Base-by-base conservation (phyloP, 202 grass and related monocot genomes). In the Brachypodium distachyon region DNA sequence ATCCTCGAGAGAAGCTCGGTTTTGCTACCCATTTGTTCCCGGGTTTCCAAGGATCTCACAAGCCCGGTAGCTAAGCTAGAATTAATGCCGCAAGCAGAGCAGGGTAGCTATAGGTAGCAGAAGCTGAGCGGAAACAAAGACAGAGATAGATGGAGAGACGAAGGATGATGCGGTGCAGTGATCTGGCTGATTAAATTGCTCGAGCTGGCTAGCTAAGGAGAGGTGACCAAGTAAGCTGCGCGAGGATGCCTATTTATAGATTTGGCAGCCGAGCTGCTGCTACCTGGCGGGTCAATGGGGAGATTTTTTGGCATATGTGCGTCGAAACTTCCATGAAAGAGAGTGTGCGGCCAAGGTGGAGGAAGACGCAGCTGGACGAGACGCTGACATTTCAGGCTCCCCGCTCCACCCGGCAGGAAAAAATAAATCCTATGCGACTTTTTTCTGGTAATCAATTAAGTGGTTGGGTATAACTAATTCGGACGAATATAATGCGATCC, bases 1-100 rank as follows among this genome's bases (percentile, higher is more conserved):
- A 92, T 82, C 69, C 56, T 78, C 0, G 95, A 97, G 9, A 97
- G 91, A 21, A 92, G 77, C 56, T 68, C 66, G 4, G 1, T 9
- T 3, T n/a, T 44, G 72, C 6, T 21, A 3, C 21, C 73, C 81
- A 83, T 70, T 16, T 68, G 9, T 1, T 33, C 17, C 22, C 37
- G 31, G 14, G 14, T 12, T 12, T 33, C 40, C 0, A 1, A 36
- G 32, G 49, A 34, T 40, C 21, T n/a, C n/a, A 12, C 28, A 56
- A 26, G 5, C 3, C 6, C 12, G 18, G 23, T 47, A 4, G 32
- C 5, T 49, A n/a, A 1, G 41, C 23, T 68, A 21, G 18, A n/a
- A n/a, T n/a, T n/a, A 51, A 3, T 21, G 67, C 28, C 4, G 46
- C 17, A 10, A 68, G 65, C 40, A 27, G 22, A 12, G 4, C 17